phyloP scores from a whole-genome alignment of 306 rosid species.

The Ammopiptanthus mongolicus region DNA sequence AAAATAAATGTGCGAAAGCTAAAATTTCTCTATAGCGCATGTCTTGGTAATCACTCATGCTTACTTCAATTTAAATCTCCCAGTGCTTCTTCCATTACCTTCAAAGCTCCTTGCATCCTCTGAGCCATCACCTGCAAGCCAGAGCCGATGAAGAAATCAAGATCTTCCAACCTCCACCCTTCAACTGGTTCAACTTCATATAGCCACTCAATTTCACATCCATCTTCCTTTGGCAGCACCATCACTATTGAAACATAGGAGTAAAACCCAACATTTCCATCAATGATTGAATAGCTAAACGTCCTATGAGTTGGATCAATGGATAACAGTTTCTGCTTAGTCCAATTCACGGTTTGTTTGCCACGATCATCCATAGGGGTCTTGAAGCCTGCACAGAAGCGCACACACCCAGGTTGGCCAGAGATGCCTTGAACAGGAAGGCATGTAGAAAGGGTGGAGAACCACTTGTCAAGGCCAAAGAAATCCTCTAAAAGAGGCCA shows the following conservation, averaged over 20 bases:
- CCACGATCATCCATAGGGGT: conserved; percentile 25
- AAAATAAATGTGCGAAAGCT: background rate
- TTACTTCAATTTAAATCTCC: background rate
- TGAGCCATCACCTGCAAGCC: conserved; percentile 51
- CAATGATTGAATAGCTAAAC: conserved; percentile 32
- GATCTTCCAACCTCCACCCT: conserved; percentile 45
- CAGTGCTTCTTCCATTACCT: conserved; percentile 27
- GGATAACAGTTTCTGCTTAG: conserved; percentile 47
- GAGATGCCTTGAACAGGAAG: conserved; percentile 44
- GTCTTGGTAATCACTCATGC: background rate
- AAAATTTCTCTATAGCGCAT: background rate
- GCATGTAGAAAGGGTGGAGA: conserved; percentile 45
- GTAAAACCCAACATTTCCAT: conserved; percentile 55
- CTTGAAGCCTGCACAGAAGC: conserved; percentile 60
- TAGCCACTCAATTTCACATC: conserved; percentile 44
- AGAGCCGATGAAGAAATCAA: conserved; percentile 30
- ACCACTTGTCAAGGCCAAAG: conserved; percentile 56
- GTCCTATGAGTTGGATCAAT: conserved; percentile 27
- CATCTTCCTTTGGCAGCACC: conserved; percentile 23
- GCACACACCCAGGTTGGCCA: conserved; percentile 48
- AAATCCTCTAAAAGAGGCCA: conserved; percentile 64
- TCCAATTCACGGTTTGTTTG: conserved; percentile 35
- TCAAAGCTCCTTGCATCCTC: conserved; percentile 46
- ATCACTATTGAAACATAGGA: conserved; percentile 32
- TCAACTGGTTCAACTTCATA: conserved; percentile 54